phyloP scores from a whole-genome alignment of 805 yeast genomes.

The Candida orba region DNA sequence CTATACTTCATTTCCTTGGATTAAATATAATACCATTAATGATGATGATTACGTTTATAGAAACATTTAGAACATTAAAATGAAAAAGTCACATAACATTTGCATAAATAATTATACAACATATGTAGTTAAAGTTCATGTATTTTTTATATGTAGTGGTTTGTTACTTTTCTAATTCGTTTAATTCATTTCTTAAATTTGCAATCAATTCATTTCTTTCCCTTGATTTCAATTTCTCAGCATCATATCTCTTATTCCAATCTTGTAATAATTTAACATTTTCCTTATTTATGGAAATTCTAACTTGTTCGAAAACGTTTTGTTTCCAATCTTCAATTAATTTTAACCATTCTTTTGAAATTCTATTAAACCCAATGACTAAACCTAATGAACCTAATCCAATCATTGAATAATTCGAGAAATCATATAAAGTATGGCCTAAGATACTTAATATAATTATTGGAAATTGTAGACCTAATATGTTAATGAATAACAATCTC shows the following conservation, averaged over 20 bases:
- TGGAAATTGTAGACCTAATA: constrained; percentile 28
- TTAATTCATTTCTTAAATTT: not conserved
- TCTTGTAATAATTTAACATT: constrained; percentile 14
- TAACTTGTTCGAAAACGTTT: constrained; percentile 19
- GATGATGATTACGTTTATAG: constrained; percentile 31
- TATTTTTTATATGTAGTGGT: too few species aligned
- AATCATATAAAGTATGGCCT: constrained; percentile 24
- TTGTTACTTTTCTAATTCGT: not conserved
- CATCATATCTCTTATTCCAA: constrained; percentile 14
- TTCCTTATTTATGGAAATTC: constrained; percentile 17
- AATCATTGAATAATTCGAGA: constrained; percentile 26
- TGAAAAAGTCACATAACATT: not conserved
- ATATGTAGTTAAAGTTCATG: not conserved
- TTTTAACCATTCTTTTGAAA: constrained; percentile 24
- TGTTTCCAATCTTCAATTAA: constrained; percentile 18
- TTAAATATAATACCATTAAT: constrained; percentile 43
- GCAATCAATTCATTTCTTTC: constrained; percentile 4
- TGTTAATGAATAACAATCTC: constrained; percentile 21
- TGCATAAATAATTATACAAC: not conserved
- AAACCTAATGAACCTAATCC: constrained; percentile 26
- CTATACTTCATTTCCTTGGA: constrained; percentile 76
- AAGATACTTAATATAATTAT: constrained; percentile 20
- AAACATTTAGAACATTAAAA: constrained; percentile 3
- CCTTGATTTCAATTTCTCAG: constrained; percentile 2
- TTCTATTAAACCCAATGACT: constrained; percentile 26